Percentiles rank a stretch among this genome's conserved stretches.
phyloP scores from a whole-genome alignment of 257 asterid species.

The Ligustrum vulgare region DNA sequence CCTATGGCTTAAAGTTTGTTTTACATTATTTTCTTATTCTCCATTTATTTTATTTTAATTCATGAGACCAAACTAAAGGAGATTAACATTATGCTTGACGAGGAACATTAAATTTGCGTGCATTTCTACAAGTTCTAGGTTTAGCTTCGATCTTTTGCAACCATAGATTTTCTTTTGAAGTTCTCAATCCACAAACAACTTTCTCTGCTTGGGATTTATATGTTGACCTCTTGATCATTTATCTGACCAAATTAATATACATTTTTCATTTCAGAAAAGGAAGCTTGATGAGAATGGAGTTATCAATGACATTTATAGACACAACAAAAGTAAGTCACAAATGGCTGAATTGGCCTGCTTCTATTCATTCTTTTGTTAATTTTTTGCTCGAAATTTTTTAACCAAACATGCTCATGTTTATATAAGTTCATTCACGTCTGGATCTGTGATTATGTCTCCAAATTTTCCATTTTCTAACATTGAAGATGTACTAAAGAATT shows the following conservation, averaged over 20 bases:
- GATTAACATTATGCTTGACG: background rate
- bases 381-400: background rate
- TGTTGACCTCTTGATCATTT: background rate
- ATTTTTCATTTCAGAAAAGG: conserved; percentile 52
- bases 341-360: conserved; percentile 2
- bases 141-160: conserved; percentile 12
- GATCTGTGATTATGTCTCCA: background rate
- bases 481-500: too few relatives aligned
- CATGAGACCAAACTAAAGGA: background rate
- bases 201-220: background rate
- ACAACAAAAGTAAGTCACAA: conserved; percentile 76
- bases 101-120: too few relatives aligned
- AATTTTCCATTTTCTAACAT: conserved; percentile 21
- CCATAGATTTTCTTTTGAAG: background rate
- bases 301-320: conserved; percentile 51
- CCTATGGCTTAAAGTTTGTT: background rate
- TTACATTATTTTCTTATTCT: background rate
- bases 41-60: conserved; percentile 1
- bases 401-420: background rate
- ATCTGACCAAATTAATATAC: conserved; percentile 1
- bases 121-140: too few relatives aligned
- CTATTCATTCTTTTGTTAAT: background rate
- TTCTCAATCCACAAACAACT: background rate
- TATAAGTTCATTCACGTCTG: background rate
- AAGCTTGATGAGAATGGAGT: conserved; percentile 66